Base-by-base conservation (phyloP, 2,329 filamentous ascomycete species). In the Sporothrix dimorphospora region DNA sequence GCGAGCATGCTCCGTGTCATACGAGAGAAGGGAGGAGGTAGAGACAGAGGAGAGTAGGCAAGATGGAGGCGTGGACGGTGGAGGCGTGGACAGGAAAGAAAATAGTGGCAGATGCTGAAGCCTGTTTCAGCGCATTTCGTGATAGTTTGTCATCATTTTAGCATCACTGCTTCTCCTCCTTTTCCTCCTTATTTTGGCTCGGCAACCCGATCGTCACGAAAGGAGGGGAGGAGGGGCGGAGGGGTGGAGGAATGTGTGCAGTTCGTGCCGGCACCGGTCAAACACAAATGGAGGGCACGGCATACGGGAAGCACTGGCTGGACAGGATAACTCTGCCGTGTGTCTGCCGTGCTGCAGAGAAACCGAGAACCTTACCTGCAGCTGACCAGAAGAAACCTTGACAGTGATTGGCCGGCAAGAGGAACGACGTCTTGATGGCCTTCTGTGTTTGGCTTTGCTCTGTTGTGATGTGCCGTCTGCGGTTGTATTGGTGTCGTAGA, bases 71-170 rank as follows among this genome's bases (percentile, higher is more conserved):
- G 53, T 57, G 27, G 14, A 57, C 42, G 5, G 16, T 16, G 42
- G 42, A 47, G 14, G 42, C 53, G 53, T 57, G 27, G 14, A 57
- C 42, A 4, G 16, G 5, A 14, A 14, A 47, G 14, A 14, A 19
- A 14, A 14, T 47, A 6, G 30, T 34, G 30, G 30, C 30, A 34
- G 30, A 34, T 30, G 53, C 14, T 40, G 34, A 61, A 42, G 16
- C 21, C 57, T 21, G 57, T 30, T 57, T 34, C 4, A 57, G 27
- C 24, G 57, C 40, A 19, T 61, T 63, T 63, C 19, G 34, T 61
- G 57, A 63, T 63, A 42, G 24, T 63, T 63, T 63, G 57, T 63
- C 57, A 42, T 63, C 57, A 61, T 63, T 63, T 24, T 61, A 61
- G 57, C 57, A 42, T 42, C 34, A 7, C 1, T 4, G 30, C 38